Percentiles rank a stretch among this genome's conserved stretches.
Evolutionary conservation across 1,284 basidiomycete genomes (phyloP).

Genomic region (Gymnopus androsaceus): DNA sequence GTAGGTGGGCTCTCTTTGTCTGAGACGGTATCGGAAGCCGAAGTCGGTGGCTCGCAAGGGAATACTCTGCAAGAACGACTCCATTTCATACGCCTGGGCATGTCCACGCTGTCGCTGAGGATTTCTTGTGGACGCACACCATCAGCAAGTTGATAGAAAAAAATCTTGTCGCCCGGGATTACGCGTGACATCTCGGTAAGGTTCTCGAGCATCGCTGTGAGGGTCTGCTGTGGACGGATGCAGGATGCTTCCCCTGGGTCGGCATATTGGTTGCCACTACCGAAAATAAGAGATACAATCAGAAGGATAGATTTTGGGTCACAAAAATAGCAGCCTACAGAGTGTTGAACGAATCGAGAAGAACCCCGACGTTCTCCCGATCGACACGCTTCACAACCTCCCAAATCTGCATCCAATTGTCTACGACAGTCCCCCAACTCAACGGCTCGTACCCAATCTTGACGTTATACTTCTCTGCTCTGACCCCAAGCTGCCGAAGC

Average conservation of each 20-base stretch:
- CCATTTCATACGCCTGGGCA: slow-evolving; percentile 27
- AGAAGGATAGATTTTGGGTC: background rate
- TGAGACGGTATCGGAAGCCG: background rate
- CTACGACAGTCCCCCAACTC: slow-evolving; percentile 26
- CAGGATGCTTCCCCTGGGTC: slow-evolving; percentile 23
- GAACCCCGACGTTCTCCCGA: slow-evolving; percentile 26
- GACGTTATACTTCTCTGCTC: slow-evolving; percentile 24
- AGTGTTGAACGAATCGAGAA: slow-evolving; percentile 28
- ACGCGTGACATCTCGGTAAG: slow-evolving; percentile 21
- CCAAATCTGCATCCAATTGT: slow-evolving; percentile 29
- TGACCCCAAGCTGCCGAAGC: slow-evolving; percentile 21
- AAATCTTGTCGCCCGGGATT: slow-evolving; percentile 25
- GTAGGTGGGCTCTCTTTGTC: background rate
- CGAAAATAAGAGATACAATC: background rate
- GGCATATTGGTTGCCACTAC: slow-evolving; percentile 27
- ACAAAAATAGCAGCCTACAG: slow-evolving; percentile 14
- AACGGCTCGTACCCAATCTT: slow-evolving; percentile 24
- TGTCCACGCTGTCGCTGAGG: slow-evolving; percentile 14
- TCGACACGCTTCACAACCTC: slow-evolving; percentile 25
- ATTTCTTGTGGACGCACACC: slow-evolving; percentile 19
- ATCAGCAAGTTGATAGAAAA: slow-evolving; percentile 28
- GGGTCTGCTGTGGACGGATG: slow-evolving; percentile 16
- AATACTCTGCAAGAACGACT: slow-evolving; percentile 25
- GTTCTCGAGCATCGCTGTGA: slow-evolving; percentile 20
- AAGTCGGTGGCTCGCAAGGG: slow-evolving; percentile 23